Base-by-base conservation (phyloP, 768 basidiomycete species). In the Gelatoporia subvermispora region DNA sequence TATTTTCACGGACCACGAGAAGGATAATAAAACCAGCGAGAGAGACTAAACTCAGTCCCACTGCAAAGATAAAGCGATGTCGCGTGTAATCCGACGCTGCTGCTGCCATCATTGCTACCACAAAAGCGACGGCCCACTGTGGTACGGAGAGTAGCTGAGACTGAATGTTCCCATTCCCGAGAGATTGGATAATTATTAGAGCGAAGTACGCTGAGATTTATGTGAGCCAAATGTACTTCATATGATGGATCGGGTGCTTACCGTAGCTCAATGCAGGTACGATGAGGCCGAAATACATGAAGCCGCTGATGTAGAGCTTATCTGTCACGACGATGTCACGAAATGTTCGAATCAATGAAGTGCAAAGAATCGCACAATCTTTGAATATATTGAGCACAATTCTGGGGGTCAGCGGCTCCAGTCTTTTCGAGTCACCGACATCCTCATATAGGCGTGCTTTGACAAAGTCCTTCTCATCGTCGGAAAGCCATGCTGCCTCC, bases 401-500 rank as follows among this genome's bases (percentile, higher is more conserved):
- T 39, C 53, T 60, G 18, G 52, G 8, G 0, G 52, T 59, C 28
- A 61, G 35, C 23, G 55, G 56, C 11, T 60, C 51, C 31, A 60
- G 41, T 4, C 56, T 47, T 44, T 52, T 56, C 15, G 62, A 64
- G 39, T 60, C 43, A 1, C 64, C 62, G 25, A 65, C 64, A 45
- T 65, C 64, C 11, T 57, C 58, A 24, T 59, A 47, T 38, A 65
- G 48, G 21, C 64, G 52, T 22, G 58, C 60, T 49, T 64, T 63
- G 34, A 60, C 64, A 50, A 65, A 64, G 45, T 56, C 49, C 39
- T 57, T 56, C 53, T 66, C 66, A 8, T 58, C 60, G 0, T 44
- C 9, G 1, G 53, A 64, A 38, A 74, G 57, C 64, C 69, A 72
- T 37, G 55, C 53, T 8, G 60, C 64, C 17, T 62, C 60, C 36